Evolutionary conservation across 805 yeast species (phyloP), one percentile per base, ranked within the genome.

Genomic region (Blastobotrys peoriensis): DNA sequence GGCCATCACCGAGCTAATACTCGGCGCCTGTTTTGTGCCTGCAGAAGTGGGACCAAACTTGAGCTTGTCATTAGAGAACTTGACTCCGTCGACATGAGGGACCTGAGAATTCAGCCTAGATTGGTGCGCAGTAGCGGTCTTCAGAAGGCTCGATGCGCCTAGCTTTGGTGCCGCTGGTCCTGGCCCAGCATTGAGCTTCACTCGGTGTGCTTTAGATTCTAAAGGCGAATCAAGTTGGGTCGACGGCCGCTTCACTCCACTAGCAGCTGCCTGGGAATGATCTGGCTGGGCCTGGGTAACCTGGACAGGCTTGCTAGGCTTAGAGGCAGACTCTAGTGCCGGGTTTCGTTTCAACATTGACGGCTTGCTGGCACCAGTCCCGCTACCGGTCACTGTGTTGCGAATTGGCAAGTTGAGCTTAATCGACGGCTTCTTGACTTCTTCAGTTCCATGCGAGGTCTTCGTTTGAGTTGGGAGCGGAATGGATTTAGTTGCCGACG

Each of bases 41-140:
- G 38, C 38, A n/a, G 52, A 44, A 1, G 43, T 36, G 3, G 48
- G 36, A 3, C 52, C 63, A 46, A 63, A 64, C 36, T 53, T 48
- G 25, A 63, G 49, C 40, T 51, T 53, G 13, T 65, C 69, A 25
- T 45, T 59, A 0, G 66, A 58, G 35, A 62, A 61, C 45, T 61
- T 62, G 41, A 64, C 63, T 1, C 59, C 60, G 5, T 59, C 66
- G 8, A 63, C 63, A 17, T 47, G 49, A 3, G 66, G 63, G 33
- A 15, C 40, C 30, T 17, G 33, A 28, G 19, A 38, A 16, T 33
- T 62, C 58, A 1, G 67, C 66, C 46, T 8, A 25, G 30, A 8
- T 25, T 62, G 59, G 33, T 64, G 66, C 20, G 60, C 25, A 5
- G 63, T 57, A 0, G 69, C 63, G 1, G 64, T 55, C 47, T 61